Evolutionary conservation across 2,329 filamentous ascomycete species (phyloP), one percentile per base, ranked within the genome.

Genomic region (Epicoccum nigrum): DNA sequence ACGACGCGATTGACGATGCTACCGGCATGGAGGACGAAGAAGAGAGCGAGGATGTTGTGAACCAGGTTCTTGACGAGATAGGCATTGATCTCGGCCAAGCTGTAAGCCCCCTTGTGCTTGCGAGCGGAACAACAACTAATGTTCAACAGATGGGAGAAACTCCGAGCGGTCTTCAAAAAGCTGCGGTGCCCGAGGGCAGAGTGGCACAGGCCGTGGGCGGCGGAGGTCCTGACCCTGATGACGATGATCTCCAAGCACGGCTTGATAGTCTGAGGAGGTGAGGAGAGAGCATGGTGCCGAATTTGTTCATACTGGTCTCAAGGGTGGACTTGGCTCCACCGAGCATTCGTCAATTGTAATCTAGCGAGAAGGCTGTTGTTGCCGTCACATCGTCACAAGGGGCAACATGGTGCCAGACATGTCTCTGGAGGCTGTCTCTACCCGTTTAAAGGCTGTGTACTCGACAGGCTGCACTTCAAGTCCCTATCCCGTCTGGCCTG

Each of bases 1-100:
- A 97, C 70, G 94, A 97, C 74, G 93, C 92, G 16, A 94, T 99
- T 54, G 94, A 99, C 71, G 94, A 99, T 72, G 92, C 93, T 41
- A 97, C 94, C 65, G 94, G 95, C 19, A 80, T 96, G 30, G 86
- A 88, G 48, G 86, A 96, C 55, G 94, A 99, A 69, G 94, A 96
- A 65, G 94, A 97, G 73, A 90, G 92, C 27, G 94, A 99, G 64
- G 94, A 99, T 72, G 90, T 97, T 11, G 92, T 99, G 27, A 95
- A 96, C 66, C 92, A 97, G 75, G 90, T 99, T 4, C 76, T 99
- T 66, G 94, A 97, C 70, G 94, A 97, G 76, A 96, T 99, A 71
- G 94, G 94, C 45, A 87, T 99, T 23, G 93, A 99, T 69, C 82
- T 97, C 51, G 92, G 88, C 64, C 89, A 94, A 76, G 82, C 90